A percentile compares a stretch with the other conserved stretches of the same genome.
These are phyloP conservation scores for Agrocybe pediades DNA, from an alignment of 768 basidiomycete genomes.

Conservation along the genomic window DNA sequence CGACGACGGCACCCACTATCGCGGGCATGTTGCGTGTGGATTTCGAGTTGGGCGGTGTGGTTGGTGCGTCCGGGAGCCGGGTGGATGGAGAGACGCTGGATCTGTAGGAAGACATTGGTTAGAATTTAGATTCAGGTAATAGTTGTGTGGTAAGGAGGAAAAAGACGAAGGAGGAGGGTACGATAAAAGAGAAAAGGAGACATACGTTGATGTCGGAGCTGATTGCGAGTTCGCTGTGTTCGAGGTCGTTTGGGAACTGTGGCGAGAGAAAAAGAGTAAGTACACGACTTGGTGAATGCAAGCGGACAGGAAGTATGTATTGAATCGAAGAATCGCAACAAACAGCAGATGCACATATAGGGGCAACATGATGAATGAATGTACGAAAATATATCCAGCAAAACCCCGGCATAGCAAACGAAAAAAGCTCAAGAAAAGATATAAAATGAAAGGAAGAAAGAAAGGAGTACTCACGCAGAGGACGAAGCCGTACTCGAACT, in stretches of 20 bases:
- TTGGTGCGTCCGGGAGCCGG: background rate
- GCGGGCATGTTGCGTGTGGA: constrained; percentile 2
- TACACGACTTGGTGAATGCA: background rate
- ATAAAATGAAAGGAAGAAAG: background rate
- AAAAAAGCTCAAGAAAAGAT: no score
- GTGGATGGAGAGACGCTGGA: background rate
- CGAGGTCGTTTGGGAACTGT: background rate
- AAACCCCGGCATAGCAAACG: no score
- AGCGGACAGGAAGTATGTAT: background rate
- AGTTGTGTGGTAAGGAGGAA: no score
- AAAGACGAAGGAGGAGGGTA: constrained; percentile 13
- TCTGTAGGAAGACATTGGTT: background rate
- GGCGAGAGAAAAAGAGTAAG: background rate
- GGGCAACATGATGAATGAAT: no score
- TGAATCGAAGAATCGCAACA: background rate
- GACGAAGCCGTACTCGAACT: background rate
- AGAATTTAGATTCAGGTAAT: no score
- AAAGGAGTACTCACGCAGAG: background rate
- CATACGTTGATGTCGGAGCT: constrained; percentile 8
- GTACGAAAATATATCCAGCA: no score
- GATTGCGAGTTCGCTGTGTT: background rate
- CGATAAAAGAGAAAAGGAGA: constrained; percentile 15
- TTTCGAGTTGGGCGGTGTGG: background rate
- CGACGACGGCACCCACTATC: constrained; percentile 12
- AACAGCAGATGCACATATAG: background rate